Conservation (phyloP, 129 eudicot genomes). For the Heracleum sosnowskyi region DNA sequence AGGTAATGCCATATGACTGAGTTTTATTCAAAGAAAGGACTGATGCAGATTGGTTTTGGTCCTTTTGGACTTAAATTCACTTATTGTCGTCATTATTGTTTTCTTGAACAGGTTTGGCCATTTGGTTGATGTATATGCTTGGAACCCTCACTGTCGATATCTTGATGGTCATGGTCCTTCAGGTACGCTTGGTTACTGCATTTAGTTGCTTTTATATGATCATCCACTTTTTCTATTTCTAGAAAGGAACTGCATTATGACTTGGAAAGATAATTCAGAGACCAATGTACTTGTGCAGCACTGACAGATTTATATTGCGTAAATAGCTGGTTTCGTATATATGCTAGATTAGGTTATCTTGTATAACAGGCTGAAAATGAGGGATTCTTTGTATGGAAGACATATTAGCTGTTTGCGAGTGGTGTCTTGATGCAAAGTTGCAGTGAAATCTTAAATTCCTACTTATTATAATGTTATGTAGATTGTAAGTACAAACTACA, state of each 20-base stretch:
- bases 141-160: conserved; percentile 62
- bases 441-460: background rate
- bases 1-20: conserved; percentile 20
- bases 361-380: background rate
- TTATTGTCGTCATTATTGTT: background rate
- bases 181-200: conserved; percentile 21
- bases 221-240: background rate
- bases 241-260: background rate
- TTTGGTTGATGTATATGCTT: conserved; percentile 56
- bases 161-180: conserved; percentile 46
- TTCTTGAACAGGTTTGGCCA: conserved; percentile 37
- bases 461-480: background rate
- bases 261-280: background rate
- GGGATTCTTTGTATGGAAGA: background rate
- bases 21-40: background rate
- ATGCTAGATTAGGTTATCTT: background rate
- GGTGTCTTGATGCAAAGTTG: background rate
- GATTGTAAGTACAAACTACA: too few relatives aligned
- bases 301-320: background rate
- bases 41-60: background rate
- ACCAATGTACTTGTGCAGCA: background rate
- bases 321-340: background rate
- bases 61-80: background rate
- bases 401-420: background rate
- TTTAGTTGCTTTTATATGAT: background rate